Evolutionary conservation across 306 rosid genomes (phyloP).

Genomic region (Cucumis cinereus): DNA sequence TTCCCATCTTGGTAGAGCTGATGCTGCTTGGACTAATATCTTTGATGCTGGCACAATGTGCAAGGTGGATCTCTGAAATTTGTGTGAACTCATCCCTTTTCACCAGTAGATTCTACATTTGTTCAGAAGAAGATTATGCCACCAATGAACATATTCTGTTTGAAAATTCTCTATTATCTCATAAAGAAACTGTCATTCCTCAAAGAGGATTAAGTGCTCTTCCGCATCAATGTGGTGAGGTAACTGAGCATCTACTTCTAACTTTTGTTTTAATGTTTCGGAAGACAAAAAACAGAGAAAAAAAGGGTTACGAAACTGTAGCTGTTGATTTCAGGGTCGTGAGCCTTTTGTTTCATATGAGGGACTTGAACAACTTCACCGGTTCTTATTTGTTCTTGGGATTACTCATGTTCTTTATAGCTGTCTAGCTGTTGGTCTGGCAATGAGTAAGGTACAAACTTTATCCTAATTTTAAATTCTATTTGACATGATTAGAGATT

Average conservation of each 20-base stretch:
- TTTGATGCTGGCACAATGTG: constrained; percentile 78
- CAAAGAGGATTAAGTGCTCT: constrained; percentile 13
- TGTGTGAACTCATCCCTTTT: constrained; percentile 77
- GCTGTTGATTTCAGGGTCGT: constrained; percentile 50
- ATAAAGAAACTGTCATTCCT: constrained; percentile 29
- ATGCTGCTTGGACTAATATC: constrained; percentile 97
- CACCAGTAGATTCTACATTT: constrained; percentile 52
- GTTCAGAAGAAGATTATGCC: constrained; percentile 49
- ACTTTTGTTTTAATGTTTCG: not conserved
- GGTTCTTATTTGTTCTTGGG: constrained; percentile 88
- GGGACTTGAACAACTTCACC: constrained; percentile 93
- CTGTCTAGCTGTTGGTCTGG: constrained; percentile 83
- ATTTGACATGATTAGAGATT: not conserved
- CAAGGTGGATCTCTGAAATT: constrained; percentile 83
- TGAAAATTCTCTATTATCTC: constrained; percentile 27
- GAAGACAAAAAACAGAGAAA: not conserved
- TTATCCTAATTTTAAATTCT: not conserved
- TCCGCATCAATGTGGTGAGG: constrained; percentile 64
- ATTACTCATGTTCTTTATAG: constrained; percentile 91
- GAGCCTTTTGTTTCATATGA: constrained; percentile 96
- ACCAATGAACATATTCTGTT: constrained; percentile 16
- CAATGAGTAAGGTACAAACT: constrained; percentile 74
- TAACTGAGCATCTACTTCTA: constrained; percentile 13
- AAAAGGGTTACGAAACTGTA: not conserved
- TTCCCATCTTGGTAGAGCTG: constrained; percentile 46